A percentile compares a stretch with the other conserved stretches of the same genome.
Evolutionary conservation across 1,284 basidiomycete genomes (phyloP).

Genomic region (Wallemia hederae): DNA sequence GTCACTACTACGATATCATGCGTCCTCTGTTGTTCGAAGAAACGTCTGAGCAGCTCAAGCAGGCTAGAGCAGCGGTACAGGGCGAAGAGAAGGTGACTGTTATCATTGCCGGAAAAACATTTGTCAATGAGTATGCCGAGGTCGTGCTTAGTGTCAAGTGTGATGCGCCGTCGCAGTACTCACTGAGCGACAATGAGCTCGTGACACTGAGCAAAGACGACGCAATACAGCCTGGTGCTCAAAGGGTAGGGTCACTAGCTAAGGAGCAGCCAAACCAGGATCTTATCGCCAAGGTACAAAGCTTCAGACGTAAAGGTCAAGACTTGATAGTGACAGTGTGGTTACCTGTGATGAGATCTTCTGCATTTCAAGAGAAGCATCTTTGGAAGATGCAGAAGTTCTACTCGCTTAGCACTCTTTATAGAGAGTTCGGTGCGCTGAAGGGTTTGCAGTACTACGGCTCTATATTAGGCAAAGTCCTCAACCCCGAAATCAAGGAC

Average conservation of each 20-base stretch:
- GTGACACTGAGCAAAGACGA: slow-evolving; percentile 2
- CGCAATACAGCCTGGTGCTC: background rate
- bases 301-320: slow-evolving; percentile 6
- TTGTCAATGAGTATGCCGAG: slow-evolving; percentile 39
- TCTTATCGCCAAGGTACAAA: background rate
- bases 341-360: background rate
- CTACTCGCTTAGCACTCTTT: slow-evolving; percentile 52
- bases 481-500: slow-evolving; percentile 30
- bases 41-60: slow-evolving; percentile 62
- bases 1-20: slow-evolving; percentile 45
- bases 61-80: slow-evolving; percentile 35
- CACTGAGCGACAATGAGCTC: slow-evolving; percentile 6
- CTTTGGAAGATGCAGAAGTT: slow-evolving; percentile 1
- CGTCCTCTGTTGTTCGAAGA: slow-evolving; percentile 71
- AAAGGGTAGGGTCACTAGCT: background rate
- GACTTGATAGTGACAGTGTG: background rate
- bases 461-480: slow-evolving; percentile 19
- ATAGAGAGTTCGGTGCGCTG: slow-evolving; percentile 74
- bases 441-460: slow-evolving; percentile 51
- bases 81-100: slow-evolving; percentile 24
- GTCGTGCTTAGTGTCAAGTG: slow-evolving; percentile 29
- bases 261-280: background rate
- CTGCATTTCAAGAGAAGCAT: slow-evolving; percentile 2
- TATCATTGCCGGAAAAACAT: slow-evolving; percentile 31
- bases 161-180: slow-evolving; percentile 4